Base-by-base conservation (phyloP, 139 green algal genomes). In the Volvox reticuliferus region DNA sequence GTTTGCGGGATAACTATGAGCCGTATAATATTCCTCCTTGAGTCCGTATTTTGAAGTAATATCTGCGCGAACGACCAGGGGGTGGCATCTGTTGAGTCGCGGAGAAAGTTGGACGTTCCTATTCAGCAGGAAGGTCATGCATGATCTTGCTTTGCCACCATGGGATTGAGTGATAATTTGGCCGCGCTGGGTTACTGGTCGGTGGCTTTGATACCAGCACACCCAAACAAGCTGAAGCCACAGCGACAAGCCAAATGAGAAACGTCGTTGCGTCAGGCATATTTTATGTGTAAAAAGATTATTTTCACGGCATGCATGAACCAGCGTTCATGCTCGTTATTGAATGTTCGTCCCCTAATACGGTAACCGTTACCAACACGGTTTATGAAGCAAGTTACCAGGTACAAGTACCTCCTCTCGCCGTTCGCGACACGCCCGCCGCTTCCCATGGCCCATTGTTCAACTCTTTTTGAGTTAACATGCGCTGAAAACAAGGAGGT, bases 121-220 rank as follows among this genome's bases (percentile, higher is more conserved):
- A 9, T 55, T 55, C 44, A 55, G 44, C 44, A 55, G 44, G 44
- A 5, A 55, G 44, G 24, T 16, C 21, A 73, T 73, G 65, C 65
- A 30, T 28, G 65, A 21, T 5, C 65, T 88, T 44, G 30, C 86
- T 32, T 84, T 83, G 86, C 86, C 86, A 90, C 71, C 55, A 90
- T 9, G 86, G 73, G 36, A 90, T 17, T 1, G 69, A 26, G 17
- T 22, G 55, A 28, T n/a, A 71, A 36, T 36, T 71, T 12, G 85
- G 85, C 26, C 30, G 3, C 0, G 18, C 36, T 32, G 68, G 16
- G 20, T 50, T 24, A 6, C n/a, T 20, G 13, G 85, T 24, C 1
- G 85, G 69, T 21, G 37, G 1, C 20, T 82, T 73, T 6, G 85
- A 71, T 0, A 89, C 71, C 13, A 89, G 69, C 0, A 89, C 17